phyloP scores from a whole-genome alignment of 2,329 filamentous ascomycete genomes.

The Ilyonectria robusta region DNA sequence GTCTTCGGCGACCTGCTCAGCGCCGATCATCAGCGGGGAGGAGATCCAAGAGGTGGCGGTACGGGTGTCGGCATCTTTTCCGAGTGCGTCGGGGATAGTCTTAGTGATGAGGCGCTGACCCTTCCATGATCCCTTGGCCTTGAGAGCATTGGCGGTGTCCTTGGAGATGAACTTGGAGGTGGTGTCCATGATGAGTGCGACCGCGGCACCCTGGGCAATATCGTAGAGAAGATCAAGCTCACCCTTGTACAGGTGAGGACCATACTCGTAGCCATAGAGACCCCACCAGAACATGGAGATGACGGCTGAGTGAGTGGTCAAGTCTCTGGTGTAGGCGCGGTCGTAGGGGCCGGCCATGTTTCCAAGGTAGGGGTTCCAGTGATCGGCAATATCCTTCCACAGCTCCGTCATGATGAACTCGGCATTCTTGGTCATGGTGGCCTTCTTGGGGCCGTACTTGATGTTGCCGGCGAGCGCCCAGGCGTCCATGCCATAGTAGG shows the following conservation, averaged over 20 bases:
- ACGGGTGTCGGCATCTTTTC: constrained; percentile 46
- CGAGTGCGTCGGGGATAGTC: constrained; percentile 53
- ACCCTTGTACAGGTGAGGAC: constrained; percentile 54
- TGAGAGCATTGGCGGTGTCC: constrained; percentile 47
- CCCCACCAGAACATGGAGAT: constrained; percentile 60
- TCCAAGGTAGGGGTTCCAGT: constrained; percentile 41
- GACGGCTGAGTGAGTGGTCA: constrained; percentile 55
- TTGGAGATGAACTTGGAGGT: constrained; percentile 48
- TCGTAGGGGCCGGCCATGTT: constrained; percentile 44
- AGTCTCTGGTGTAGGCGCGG: constrained; percentile 41
- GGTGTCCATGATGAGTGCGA: constrained; percentile 56
- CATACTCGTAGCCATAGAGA: constrained; percentile 56
- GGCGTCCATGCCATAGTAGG: constrained; percentile 58
- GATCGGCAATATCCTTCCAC: constrained; percentile 40
- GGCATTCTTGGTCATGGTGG: constrained; percentile 29
- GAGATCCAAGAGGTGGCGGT: constrained; percentile 59
- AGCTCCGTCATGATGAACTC: constrained; percentile 34
- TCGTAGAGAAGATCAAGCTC: constrained; percentile 60
- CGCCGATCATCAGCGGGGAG: constrained; percentile 60
- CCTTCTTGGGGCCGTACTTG: constrained; percentile 50
- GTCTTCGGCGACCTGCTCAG: constrained; percentile 53
- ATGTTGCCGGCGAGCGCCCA: constrained; percentile 57
- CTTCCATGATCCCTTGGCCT: constrained; percentile 51
- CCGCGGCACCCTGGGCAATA: constrained; percentile 56
- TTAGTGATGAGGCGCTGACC: constrained; percentile 54